Base-by-base conservation (phyloP, 805 yeast genomes). In the Trichomonascus vanleenenianus region DNA sequence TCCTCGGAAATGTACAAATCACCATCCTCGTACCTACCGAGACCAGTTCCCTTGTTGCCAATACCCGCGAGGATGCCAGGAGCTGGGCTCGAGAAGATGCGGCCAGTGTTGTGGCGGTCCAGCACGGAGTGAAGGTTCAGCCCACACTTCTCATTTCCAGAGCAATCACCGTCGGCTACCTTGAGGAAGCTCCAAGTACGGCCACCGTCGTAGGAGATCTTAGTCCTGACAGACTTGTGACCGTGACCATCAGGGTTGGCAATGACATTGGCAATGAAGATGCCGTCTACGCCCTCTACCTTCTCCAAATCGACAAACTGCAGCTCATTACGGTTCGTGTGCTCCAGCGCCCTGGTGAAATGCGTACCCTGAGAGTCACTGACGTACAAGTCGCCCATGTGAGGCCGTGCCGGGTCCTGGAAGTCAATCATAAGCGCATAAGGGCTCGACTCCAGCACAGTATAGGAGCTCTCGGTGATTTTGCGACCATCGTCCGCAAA, bases 1-100 rank as follows among this genome's bases (percentile, higher is more conserved):
- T 86, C 87, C 46, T 82, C 66, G 0, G 95, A 83, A 6, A 85
- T 58, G 58, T 69, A 87, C 1, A 93, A 78, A 42, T 65, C 65
- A 36, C 69, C 58, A 12, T 62, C 55, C 2, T 55, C 62, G 39
- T 58, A 60, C 27, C 39, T 42, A 9, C 36, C 31, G 30, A 64
- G 51, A 11, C 48, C 44, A 6, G 48, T 35, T 5, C 72, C 72
- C 4, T 62, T 57, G 42, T 66, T 62, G 46, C 75, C 76, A 37
- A 70, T 63, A 46, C 71, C 76, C 8, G 73, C 54, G 10, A 73
- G 42, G 20, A 73, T 51, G 40, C 77, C 78, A 2, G 76, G 74
- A 27, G 69, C 67, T 9, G 73, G 66, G n/a, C 70, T 62, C 41
- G 60, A 51, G 39, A 57, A 59, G 18, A 59, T 51, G 3, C 53